These are phyloP conservation scores for Debaryomyces maramus DNA, from an alignment of 805 yeast genomes.

Conservation along the genomic window DNA sequence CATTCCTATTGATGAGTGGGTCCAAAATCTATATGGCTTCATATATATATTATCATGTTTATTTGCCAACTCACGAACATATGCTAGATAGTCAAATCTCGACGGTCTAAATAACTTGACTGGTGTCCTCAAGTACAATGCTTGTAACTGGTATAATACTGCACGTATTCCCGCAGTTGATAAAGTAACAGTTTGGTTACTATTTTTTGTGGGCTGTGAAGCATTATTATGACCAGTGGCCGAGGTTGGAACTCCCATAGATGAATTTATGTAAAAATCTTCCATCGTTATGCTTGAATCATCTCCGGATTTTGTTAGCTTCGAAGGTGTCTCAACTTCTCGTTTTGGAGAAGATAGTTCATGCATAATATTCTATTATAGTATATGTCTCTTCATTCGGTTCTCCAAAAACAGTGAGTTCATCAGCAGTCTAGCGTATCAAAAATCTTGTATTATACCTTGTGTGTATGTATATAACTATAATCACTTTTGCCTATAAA, in stretches of 20 bases:
- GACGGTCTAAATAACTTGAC: constrained; percentile 89
- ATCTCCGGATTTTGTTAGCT: too few species aligned
- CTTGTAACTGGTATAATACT: constrained; percentile 70
- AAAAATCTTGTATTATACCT: too few species aligned
- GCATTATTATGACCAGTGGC: not conserved
- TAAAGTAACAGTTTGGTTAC: constrained; percentile 62
- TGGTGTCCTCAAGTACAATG: constrained; percentile 76
- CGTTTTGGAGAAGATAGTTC: too few species aligned
- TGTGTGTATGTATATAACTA: too few species aligned
- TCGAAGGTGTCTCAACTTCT: too few species aligned
- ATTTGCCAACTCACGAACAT: constrained; percentile 52
- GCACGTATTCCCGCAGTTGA: constrained; percentile 88
- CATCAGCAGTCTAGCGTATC: too few species aligned
- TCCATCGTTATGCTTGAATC: too few species aligned
- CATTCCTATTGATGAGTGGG: constrained; percentile 80
- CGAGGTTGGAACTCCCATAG: too few species aligned
- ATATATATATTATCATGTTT: constrained; percentile 45
- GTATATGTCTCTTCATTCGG: not conserved
- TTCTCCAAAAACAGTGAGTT: not conserved
- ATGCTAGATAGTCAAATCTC: constrained; percentile 80
- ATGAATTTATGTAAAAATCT: too few species aligned
- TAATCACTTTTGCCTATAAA: too few species aligned
- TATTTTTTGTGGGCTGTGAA: constrained; percentile 10
- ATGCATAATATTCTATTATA: not conserved
- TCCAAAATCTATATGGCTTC: constrained; percentile 54